Percentiles rank a stretch among this genome's conserved stretches.
Evolutionary conservation across 179 eudicot species (phyloP).

Genomic region (Beta corolliflora): DNA sequence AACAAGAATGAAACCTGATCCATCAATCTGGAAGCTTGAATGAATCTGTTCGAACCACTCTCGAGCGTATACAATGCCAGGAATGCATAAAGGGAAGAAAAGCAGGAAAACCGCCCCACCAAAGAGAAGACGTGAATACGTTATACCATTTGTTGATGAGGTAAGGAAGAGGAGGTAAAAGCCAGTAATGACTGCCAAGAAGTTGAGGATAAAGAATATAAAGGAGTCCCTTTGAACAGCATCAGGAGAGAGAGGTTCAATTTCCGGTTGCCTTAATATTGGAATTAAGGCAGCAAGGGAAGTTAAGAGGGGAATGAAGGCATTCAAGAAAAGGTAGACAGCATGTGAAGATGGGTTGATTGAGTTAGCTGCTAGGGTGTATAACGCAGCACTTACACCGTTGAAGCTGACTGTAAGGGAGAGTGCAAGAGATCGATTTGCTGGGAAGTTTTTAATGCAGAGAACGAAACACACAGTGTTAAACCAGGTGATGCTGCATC

Average conservation of each 20-base stretch:
- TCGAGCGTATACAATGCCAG: conserved; percentile 66
- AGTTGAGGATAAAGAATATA: conserved; percentile 55
- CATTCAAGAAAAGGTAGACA: conserved; percentile 74
- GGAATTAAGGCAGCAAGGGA: conserved; percentile 63
- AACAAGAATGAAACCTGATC: conserved; percentile 62
- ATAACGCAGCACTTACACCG: conserved; percentile 89
- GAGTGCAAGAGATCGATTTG: conserved; percentile 70
- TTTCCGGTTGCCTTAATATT: conserved; percentile 62
- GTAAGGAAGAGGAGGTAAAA: conserved; percentile 69
- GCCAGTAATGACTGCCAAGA: conserved; percentile 70
- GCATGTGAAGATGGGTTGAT: conserved; percentile 51
- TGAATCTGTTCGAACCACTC: conserved; percentile 60
- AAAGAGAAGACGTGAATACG: conserved; percentile 46
- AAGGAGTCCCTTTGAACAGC: conserved; percentile 45
- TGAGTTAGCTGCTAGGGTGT: conserved; percentile 68
- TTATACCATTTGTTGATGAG: conserved; percentile 33
- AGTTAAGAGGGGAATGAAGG: conserved; percentile 58
- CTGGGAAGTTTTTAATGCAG: conserved; percentile 72
- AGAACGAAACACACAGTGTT: conserved; percentile 89
- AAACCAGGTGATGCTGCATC: conserved; percentile 97
- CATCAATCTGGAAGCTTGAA: conserved; percentile 45
- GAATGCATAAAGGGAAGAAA: conserved; percentile 61
- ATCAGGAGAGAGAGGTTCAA: conserved; percentile 45
- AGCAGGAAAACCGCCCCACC: conserved; percentile 67
- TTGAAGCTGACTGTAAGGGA: conserved; percentile 85